Percentiles rank a stretch among this genome's conserved stretches.
These are phyloP conservation scores for Ophiostoma himal-ulmi DNA, from an alignment of 2,329 filamentous ascomycete species.

Conservation along the genomic window DNA sequence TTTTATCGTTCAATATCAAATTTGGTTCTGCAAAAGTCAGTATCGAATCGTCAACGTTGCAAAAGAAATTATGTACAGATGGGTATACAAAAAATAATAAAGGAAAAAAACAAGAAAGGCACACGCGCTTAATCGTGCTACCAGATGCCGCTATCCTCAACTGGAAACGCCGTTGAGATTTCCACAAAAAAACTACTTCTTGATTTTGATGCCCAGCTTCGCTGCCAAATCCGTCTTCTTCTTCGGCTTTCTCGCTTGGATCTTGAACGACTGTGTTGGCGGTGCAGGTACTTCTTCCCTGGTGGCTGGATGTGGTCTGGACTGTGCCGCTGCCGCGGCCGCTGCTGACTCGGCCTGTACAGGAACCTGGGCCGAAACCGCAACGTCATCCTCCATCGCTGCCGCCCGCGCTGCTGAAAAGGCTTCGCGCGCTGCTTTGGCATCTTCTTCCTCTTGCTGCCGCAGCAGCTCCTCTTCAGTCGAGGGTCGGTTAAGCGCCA, in stretches of 20 bases:
- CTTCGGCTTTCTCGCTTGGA: slow-evolving; percentile 74
- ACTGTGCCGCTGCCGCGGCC: neutral
- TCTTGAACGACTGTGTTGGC: slow-evolving; percentile 37
- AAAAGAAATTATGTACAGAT: neutral
- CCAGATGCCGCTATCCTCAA: neutral
- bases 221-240: slow-evolving; percentile 79
- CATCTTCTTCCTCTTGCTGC: slow-evolving; percentile 74
- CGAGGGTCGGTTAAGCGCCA: slow-evolving; percentile 46
- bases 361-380: slow-evolving; percentile 42
- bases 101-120: neutral
- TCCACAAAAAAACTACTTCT: slow-evolving; percentile 41
- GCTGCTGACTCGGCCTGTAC: neutral
- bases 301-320: neutral
- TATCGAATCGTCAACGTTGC: too few species aligned
- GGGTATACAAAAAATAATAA: neutral
- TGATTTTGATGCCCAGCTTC: slow-evolving; percentile 82
- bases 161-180: neutral
- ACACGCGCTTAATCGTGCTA: neutral
- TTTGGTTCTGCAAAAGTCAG: too few species aligned
- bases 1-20: too few species aligned
- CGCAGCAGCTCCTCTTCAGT: slow-evolving; percentile 57
- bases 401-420: slow-evolving; percentile 59
- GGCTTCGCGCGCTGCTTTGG: slow-evolving; percentile 70
- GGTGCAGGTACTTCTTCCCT: neutral
- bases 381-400: slow-evolving; percentile 41